Evolutionary conservation across 345 rosid species (phyloP).

Genomic region (Bruguiera gymnorhiza): DNA sequence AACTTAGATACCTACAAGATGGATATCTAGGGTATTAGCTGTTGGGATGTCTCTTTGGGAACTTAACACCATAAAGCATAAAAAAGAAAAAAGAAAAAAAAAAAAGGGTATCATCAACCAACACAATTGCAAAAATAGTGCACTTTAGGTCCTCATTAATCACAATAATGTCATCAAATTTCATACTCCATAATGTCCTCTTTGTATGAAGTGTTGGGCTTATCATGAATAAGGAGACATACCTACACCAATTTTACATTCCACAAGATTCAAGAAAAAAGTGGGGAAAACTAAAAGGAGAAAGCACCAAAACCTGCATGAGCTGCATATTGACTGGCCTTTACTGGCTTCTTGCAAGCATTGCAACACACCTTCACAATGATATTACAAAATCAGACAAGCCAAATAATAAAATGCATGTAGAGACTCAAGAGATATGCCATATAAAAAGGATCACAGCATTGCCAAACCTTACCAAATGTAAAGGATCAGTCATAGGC

Average conservation of each 20-base stretch:
- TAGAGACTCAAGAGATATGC: not conserved
- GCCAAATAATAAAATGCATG: not conserved
- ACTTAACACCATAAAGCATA: no score
- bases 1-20: no score
- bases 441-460: not conserved
- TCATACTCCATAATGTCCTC: not conserved
- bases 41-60: no score
- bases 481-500: slow-evolving; percentile 59
- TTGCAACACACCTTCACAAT: slow-evolving; percentile 56
- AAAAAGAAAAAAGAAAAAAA: not conserved
- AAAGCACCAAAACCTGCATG: slow-evolving; percentile 52
- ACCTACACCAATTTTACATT: not conserved
- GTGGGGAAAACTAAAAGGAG: not conserved
- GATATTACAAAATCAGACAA: slow-evolving; percentile 16
- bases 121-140: not conserved
- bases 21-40: no score
- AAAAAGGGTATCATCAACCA: not conserved
- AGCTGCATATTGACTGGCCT: slow-evolving; percentile 55
- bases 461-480: slow-evolving; percentile 44
- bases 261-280: not conserved
- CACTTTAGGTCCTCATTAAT: no score
- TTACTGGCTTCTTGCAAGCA: slow-evolving; percentile 62
- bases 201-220: not conserved
- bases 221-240: not conserved
- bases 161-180: no score